Percentiles rank a stretch among this genome's conserved stretches.
Conservation (phyloP, 2,329 filamentous ascomycete genomes). For the Leptographium flavum region DNA sequence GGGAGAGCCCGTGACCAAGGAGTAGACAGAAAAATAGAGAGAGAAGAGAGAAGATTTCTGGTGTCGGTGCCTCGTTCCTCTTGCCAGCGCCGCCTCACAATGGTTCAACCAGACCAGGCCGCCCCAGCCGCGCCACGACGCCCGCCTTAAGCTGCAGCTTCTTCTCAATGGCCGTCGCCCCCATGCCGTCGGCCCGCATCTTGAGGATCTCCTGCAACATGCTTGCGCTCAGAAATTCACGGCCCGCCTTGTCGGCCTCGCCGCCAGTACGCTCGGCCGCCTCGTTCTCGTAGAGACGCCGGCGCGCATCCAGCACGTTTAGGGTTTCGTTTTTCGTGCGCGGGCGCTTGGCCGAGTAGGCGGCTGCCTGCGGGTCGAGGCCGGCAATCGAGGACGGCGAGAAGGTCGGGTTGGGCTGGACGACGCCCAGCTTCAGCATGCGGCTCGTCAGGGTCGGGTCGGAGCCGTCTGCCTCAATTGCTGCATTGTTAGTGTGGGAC, state of each 20-base stretch:
- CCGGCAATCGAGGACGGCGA: constrained; percentile 35
- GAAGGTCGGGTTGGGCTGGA: constrained; percentile 37
- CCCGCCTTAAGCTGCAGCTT: constrained; percentile 30
- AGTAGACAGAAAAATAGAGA: background rate
- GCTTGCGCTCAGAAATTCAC: constrained; percentile 32
- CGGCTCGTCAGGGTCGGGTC: constrained; percentile 26
- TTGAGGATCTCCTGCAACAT: constrained; percentile 32
- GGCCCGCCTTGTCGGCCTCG: constrained; percentile 12
- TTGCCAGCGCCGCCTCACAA: constrained; percentile 10
- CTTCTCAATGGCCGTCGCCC: constrained; percentile 28
- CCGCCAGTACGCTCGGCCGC: background rate
- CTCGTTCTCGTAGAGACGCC: constrained; percentile 26
- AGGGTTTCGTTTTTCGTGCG: constrained; percentile 30
- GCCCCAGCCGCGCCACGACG: constrained; percentile 30
- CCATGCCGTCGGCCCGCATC: constrained; percentile 26
- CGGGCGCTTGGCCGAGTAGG: constrained; percentile 12
- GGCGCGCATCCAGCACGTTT: constrained; percentile 33
- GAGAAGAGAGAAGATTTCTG: background rate
- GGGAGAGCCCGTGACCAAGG: constrained; percentile 26
- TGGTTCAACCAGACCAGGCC: constrained; percentile 23
- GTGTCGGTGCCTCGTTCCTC: too few species aligned
- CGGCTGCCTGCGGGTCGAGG: background rate
- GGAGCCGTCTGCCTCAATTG: constrained; percentile 23
- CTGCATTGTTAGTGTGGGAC: constrained; percentile 14
- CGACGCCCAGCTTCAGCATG: constrained; percentile 42